Evolutionary conservation across 2,329 filamentous ascomycete genomes (phyloP).

Genomic region (Volutella citrinella): DNA sequence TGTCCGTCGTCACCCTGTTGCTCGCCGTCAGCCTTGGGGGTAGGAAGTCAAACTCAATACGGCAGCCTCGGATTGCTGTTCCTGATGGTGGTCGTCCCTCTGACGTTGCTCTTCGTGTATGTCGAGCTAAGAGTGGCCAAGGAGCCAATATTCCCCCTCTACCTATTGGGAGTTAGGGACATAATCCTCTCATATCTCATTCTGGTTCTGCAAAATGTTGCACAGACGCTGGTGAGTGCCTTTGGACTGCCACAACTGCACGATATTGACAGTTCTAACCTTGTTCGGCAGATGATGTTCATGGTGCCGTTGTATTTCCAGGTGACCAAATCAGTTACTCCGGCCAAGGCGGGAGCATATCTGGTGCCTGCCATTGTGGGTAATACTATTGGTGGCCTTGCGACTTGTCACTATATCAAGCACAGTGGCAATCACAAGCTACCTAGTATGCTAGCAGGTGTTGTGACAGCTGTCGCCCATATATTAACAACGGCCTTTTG

Average conservation of each 20-base stretch:
- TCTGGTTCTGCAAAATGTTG: conserved; percentile 1
- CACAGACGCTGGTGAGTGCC: too few relatives aligned
- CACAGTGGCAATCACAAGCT: conserved; percentile 2
- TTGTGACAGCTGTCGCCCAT: conserved; percentile 1
- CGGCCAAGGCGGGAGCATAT: conserved; percentile 1
- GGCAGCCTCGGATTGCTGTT: too few relatives aligned
- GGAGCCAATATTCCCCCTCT: conserved; percentile 8
- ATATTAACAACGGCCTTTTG: conserved; percentile 2
- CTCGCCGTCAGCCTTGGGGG: conserved; percentile 5
- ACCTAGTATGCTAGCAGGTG: neutral
- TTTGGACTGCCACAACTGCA: too few relatives aligned
- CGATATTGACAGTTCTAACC: too few relatives aligned
- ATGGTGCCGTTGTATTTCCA: conserved; percentile 9
- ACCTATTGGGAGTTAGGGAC: neutral
- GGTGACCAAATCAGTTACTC: conserved; percentile 2
- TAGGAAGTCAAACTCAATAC: too few relatives aligned
- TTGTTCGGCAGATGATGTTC: conserved; percentile 8
- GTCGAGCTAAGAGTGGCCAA: conserved; percentile 3
- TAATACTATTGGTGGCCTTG: conserved; percentile 1
- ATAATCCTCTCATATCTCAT: conserved; percentile 4
- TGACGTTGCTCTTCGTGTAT: too few relatives aligned
- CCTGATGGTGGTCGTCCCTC: too few relatives aligned
- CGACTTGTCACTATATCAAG: conserved; percentile 2
- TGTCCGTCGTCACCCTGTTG: conserved; percentile 1
- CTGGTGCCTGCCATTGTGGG: conserved; percentile 5